Evolutionary conservation across 1,284 basidiomycete genomes (phyloP), one percentile per base, ranked within the genome.

Genomic region (Heterobasidion irregulare): DNA sequence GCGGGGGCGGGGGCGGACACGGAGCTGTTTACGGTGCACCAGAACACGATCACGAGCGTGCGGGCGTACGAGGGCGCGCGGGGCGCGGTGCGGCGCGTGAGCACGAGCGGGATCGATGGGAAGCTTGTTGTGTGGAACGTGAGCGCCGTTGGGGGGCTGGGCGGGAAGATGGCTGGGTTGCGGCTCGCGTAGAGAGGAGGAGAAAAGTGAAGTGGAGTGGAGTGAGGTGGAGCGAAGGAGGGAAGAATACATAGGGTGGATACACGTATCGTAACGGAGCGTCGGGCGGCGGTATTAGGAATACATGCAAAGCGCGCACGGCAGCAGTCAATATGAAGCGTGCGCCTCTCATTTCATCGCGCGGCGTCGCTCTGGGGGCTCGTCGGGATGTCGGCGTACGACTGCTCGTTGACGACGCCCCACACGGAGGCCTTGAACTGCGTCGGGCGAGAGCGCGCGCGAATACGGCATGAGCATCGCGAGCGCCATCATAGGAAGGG

Each of bases 11-110:
- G 70, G 48, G 67, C 75, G 52, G 84, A 92, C 65, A 89, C 86
- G 10, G 90, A 90, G 68, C 75, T 92, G 58, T 75, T 78, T 66
- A 99, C 96, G 2, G 82, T 97, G 46, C 97, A 99, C 70, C 96
- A 98, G 77, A 99, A 99, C 75, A 97, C 95, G 46, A 98, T 99
- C 71, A 98, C 94, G n/a, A 87, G 78, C 62, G 77, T 97, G 49
- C 77, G 92, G 55, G 74, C 89, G 32, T 96, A 92, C 64, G 86
- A 87, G 58, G 79, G 78, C 58, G 74, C 69, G 0, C 67, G 73
- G 1, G 81, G 76, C 18, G 83, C 78, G 3, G 86, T 98, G 7
- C 77, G 74, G 49, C 81, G 80, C 63, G 86, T 99, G 56, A 93
- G 89, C 67, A 98, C 95, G 15, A 88, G 85, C n/a, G 97, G 94